Percentiles rank a stretch among this genome's conserved stretches.
phyloP scores from a whole-genome alignment of 2,329 filamentous ascomycete species.

The Ampelomyces quisqualis region DNA sequence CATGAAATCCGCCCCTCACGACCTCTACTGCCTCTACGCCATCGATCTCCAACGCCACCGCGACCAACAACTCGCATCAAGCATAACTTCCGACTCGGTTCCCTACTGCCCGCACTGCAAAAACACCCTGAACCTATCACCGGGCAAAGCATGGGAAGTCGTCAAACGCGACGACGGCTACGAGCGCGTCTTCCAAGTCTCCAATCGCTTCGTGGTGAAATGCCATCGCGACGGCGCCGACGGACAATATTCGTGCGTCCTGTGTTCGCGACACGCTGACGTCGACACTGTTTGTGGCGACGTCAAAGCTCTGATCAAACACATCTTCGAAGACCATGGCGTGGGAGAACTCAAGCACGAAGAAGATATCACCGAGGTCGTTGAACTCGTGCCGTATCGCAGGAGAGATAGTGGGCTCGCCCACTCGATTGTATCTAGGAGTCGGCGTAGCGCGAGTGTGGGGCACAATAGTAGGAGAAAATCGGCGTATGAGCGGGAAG shows the following conservation, averaged over 20 bases:
- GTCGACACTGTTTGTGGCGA: slow-evolving; percentile 41
- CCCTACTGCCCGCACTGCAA: slow-evolving; percentile 39
- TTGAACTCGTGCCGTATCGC: slow-evolving; percentile 21
- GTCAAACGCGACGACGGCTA: slow-evolving; percentile 33
- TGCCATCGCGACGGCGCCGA: slow-evolving; percentile 37
- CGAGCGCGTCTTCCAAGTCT: slow-evolving; percentile 37
- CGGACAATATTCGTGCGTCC: slow-evolving; percentile 38
- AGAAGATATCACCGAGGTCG: slow-evolving; percentile 35
- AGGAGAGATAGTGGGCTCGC: slow-evolving; percentile 32
- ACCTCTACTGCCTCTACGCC: slow-evolving; percentile 37
- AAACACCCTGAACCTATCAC: slow-evolving; percentile 32
- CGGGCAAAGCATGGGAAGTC: slow-evolving; percentile 41
- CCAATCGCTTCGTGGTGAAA: slow-evolving; percentile 42
- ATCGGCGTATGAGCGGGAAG: slow-evolving; percentile 26
- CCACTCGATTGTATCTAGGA: slow-evolving; percentile 17
- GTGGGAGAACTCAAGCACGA: slow-evolving; percentile 34
- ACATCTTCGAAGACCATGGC: slow-evolving; percentile 39
- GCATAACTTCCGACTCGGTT: slow-evolving; percentile 23
- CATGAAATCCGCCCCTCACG: slow-evolving; percentile 14
- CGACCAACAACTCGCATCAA: slow-evolving; percentile 27
- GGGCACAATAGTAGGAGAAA: slow-evolving; percentile 19
- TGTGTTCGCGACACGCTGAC: slow-evolving; percentile 29
- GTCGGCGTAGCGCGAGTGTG: slow-evolving; percentile 31
- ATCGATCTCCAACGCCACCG: slow-evolving; percentile 34
- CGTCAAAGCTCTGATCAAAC: slow-evolving; percentile 39